Percentiles rank a stretch among this genome's conserved stretches.
These are phyloP conservation scores for Macadamia integrifolia DNA, from an alignment of 164 flowering plant genomes.

Conservation along the genomic window DNA sequence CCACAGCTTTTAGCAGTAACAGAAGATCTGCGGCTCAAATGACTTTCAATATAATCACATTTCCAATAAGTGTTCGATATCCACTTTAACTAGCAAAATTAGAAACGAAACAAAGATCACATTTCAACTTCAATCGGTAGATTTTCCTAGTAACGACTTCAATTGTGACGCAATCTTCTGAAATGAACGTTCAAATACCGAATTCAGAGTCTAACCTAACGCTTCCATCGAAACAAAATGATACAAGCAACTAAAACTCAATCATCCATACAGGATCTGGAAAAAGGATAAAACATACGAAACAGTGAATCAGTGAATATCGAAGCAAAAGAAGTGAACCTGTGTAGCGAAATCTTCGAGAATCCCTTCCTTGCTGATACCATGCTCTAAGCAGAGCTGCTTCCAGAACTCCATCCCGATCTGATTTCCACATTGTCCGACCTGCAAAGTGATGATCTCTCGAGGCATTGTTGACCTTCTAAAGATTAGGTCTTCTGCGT, in stretches of 20 bases:
- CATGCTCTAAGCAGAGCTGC: constrained; percentile 98
- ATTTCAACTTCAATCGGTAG: background rate
- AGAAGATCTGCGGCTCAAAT: background rate
- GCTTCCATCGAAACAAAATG: background rate
- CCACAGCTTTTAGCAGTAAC: background rate
- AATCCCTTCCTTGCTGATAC: constrained; percentile 95
- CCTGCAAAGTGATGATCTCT: constrained; percentile 94
- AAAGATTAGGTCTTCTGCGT: constrained; percentile 10
- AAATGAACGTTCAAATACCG: background rate
- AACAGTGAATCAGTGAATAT: background rate
- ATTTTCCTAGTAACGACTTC: background rate
- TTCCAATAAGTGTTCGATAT: background rate
- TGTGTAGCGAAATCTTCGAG: constrained; percentile 99
- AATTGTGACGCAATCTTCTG: background rate
- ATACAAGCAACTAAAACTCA: background rate
- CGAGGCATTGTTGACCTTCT: constrained; percentile 60
- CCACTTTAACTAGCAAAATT: background rate
- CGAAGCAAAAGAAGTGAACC: constrained; percentile 30
- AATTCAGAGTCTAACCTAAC: background rate
- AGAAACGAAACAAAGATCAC: background rate
- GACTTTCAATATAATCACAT: background rate
- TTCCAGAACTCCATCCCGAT: constrained; percentile 99
- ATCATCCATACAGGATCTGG: background rate
- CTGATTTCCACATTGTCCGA: constrained; percentile 99
- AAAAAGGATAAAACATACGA: background rate